These are phyloP conservation scores for Fusarium concolor DNA, from an alignment of 2,329 filamentous ascomycete genomes.

Conservation along the genomic window DNA sequence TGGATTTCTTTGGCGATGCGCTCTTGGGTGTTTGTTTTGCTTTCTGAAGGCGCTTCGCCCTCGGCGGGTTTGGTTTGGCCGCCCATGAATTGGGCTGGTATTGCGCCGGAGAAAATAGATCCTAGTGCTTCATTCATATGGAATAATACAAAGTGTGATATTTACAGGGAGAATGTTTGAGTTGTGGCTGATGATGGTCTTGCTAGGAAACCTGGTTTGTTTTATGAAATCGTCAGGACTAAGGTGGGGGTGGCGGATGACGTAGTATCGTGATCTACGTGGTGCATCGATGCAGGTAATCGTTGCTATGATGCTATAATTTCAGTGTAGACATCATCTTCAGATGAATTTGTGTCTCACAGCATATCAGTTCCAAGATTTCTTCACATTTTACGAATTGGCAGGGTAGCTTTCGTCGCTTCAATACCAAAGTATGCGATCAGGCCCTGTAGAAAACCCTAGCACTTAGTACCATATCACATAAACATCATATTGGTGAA, in stretches of 20 bases:
- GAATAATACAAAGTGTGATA: background rate
- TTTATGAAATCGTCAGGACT: background rate
- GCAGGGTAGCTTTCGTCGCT: too few relatives aligned
- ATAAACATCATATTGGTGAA: too few relatives aligned
- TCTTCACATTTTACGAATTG: background rate
- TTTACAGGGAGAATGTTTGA: background rate
- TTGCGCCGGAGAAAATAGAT: constrained; percentile 26
- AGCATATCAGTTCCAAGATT: background rate
- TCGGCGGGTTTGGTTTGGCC: constrained; percentile 4
- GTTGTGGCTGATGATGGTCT: constrained; percentile 21
- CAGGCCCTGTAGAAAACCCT: too few relatives aligned
- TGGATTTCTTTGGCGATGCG: constrained; percentile 33
- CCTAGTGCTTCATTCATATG: constrained; percentile 27
- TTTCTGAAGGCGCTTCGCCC: constrained; percentile 7
- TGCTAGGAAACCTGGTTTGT: constrained; percentile 18
- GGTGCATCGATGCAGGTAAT: background rate
- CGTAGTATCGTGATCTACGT: constrained; percentile 11
- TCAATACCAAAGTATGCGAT: too few relatives aligned
- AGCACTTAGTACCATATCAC: too few relatives aligned
- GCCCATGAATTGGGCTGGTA: constrained; percentile 29
- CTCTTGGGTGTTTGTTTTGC: constrained; percentile 20
- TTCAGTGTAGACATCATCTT: background rate
- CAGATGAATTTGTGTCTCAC: background rate
- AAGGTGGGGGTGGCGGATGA: constrained; percentile 32
- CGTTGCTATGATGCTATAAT: constrained; percentile 21